Conservation (phyloP, 1,284 basidiomycete genomes). For the Ustilago trichophora region DNA sequence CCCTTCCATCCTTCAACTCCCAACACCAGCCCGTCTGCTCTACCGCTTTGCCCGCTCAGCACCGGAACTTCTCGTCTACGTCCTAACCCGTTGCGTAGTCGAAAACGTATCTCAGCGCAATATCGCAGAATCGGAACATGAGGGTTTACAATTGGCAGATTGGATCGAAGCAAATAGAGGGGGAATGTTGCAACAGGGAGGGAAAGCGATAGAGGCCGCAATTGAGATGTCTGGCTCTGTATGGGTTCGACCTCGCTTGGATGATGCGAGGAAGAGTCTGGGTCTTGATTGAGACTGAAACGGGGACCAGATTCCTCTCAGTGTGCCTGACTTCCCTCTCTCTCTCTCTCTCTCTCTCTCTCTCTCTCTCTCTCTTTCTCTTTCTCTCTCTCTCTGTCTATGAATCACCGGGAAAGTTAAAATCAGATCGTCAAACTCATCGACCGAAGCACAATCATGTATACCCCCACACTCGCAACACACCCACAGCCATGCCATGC, state of each 20-base stretch:
- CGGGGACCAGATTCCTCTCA: too few species aligned
- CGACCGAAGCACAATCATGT: too few species aligned
- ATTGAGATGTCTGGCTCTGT: slow-evolving; percentile 58
- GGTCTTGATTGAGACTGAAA: slow-evolving; percentile 20
- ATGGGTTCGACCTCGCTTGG: slow-evolving; percentile 61
- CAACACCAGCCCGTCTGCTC: slow-evolving; percentile 50
- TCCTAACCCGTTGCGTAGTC: slow-evolving; percentile 54
- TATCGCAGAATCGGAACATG: slow-evolving; percentile 42
- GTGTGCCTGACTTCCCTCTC: too few species aligned
- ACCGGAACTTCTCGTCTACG: slow-evolving; percentile 50
- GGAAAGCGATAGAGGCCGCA: slow-evolving; percentile 44
- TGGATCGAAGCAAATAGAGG: slow-evolving; percentile 32
- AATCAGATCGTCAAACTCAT: too few species aligned
- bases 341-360: too few species aligned
- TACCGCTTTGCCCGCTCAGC: slow-evolving; percentile 52
- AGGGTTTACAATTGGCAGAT: slow-evolving; percentile 48
- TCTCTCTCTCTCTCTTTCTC: too few species aligned
- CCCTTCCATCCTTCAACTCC: background rate
- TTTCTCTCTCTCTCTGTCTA: too few species aligned
- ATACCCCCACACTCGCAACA: too few species aligned
- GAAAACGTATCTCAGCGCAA: slow-evolving; percentile 38
- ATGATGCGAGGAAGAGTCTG: slow-evolving; percentile 53
- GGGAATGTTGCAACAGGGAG: slow-evolving; percentile 19
- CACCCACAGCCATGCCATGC: too few species aligned
- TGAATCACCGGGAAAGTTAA: too few species aligned